These are phyloP conservation scores for Boletus sp. DNA, from an alignment of 768 basidiomycete species.

Conservation along the genomic window DNA sequence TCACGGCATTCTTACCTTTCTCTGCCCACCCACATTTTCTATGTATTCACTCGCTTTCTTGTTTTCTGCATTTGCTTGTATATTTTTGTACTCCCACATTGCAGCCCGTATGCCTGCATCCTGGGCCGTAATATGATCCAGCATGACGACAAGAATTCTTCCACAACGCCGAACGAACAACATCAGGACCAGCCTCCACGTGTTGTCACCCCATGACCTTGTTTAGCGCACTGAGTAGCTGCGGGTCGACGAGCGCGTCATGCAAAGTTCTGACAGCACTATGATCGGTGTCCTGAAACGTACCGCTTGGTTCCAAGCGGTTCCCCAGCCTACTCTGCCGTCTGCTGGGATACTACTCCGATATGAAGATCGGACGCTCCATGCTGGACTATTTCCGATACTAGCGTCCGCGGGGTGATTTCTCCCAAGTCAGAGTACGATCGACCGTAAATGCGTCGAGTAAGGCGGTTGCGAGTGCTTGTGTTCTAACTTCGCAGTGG, in stretches of 20 bases:
- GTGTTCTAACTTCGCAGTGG: neutral
- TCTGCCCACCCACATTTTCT: constrained; percentile 1
- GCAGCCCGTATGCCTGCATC: neutral
- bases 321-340: neutral
- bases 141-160: neutral
- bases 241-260: neutral
- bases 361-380: neutral
- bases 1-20: neutral
- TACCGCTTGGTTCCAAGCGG: neutral
- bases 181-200: constrained; percentile 6
- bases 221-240: neutral
- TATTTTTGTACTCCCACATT: constrained; percentile 7
- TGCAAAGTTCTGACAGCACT: neutral
- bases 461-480: neutral
- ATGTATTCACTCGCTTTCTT: constrained; percentile 13
- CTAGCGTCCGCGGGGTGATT: neutral
- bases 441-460: neutral
- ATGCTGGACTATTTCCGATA: neutral
- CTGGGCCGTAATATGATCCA: constrained; percentile 1
- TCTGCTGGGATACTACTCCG: neutral
- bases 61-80: neutral
- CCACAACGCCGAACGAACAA: neutral
- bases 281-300: neutral
- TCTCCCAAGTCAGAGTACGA: neutral
- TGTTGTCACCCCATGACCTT: neutral